Conservation (phyloP, 805 yeast genomes). For the Pichia phayaonensis region DNA sequence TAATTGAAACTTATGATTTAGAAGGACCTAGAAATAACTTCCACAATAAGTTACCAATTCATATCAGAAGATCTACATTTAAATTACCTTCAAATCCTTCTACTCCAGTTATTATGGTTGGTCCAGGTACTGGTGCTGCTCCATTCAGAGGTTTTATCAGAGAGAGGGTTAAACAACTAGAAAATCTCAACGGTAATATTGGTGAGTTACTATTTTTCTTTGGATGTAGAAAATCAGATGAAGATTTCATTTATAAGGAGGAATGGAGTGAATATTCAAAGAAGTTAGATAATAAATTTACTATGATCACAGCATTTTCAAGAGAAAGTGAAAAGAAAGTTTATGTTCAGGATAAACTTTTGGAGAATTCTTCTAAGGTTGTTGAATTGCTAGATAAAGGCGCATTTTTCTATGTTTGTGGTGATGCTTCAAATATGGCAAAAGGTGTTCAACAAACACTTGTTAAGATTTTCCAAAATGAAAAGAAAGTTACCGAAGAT, state of each 20-base stretch:
- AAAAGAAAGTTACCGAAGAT: slow-evolving; percentile 55
- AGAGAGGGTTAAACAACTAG: slow-evolving; percentile 62
- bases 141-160: slow-evolving; percentile 94
- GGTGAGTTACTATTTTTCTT: slow-evolving; percentile 76
- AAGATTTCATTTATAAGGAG: slow-evolving; percentile 78
- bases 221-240: slow-evolving; percentile 75
- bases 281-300: slow-evolving; percentile 52
- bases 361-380: slow-evolving; percentile 44
- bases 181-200: slow-evolving; percentile 40
- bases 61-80: slow-evolving; percentile 90
- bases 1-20: slow-evolving; percentile 57
- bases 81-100: slow-evolving; percentile 82
- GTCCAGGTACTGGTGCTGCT: slow-evolving; percentile 99
- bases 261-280: slow-evolving; percentile 81
- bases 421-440: slow-evolving; percentile 95
- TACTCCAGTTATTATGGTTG: slow-evolving; percentile 84
- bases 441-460: slow-evolving; percentile 79
- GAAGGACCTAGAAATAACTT: slow-evolving; percentile 73
- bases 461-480: slow-evolving; percentile 50
- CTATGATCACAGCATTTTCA: slow-evolving; percentile 78
- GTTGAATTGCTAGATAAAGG: slow-evolving; percentile 54
- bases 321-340: slow-evolving; percentile 61
- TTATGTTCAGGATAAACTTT: slow-evolving; percentile 79
- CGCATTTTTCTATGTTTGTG: slow-evolving; percentile 91
- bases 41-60: slow-evolving; percentile 66